These are phyloP conservation scores for Bromus sterilis DNA, from an alignment of 176 grass and related monocot species.

Conservation along the genomic window DNA sequence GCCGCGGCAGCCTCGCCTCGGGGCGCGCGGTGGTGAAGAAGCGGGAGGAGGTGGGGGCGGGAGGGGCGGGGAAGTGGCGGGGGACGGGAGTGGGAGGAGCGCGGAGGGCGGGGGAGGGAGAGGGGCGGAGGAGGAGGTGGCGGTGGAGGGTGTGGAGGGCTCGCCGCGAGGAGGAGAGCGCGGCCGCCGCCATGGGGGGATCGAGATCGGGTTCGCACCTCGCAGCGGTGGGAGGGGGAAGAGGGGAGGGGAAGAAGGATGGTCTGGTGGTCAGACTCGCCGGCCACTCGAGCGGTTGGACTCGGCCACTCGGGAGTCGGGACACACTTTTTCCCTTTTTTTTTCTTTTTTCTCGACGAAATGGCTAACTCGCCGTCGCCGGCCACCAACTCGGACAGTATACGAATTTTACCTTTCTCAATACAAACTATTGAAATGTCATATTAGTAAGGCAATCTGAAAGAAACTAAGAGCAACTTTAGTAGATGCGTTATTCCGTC, in stretches of 20 bases:
- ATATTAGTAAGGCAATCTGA: too few relatives aligned
- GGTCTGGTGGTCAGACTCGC: not conserved
- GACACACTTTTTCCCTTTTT: not conserved
- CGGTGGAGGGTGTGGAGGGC: conserved; percentile 21
- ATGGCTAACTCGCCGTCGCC: too few relatives aligned
- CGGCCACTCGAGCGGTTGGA: not conserved
- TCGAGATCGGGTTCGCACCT: conserved; percentile 34
- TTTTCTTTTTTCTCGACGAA: too few relatives aligned
- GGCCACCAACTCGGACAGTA: too few relatives aligned
- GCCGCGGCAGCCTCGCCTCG: not conserved
- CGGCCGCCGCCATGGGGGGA: conserved; percentile 42
- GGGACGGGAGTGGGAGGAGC: not conserved
- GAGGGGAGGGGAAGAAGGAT: not conserved
- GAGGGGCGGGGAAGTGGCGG: not conserved
- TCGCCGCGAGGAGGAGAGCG: conserved; percentile 37
- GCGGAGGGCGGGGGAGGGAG: not conserved
- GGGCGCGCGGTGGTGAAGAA: conserved; percentile 26
- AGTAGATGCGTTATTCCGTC: too few relatives aligned
- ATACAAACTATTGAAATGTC: too few relatives aligned
- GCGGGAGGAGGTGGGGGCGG: not conserved
- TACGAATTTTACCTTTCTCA: too few relatives aligned
- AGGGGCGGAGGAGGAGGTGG: conserved; percentile 21
- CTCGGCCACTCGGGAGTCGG: too few relatives aligned
- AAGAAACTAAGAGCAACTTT: too few relatives aligned
- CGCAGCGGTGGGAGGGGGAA: not conserved